These are phyloP conservation scores for Cruciata laevipes DNA, from an alignment of 257 asterid species.

Conservation along the genomic window DNA sequence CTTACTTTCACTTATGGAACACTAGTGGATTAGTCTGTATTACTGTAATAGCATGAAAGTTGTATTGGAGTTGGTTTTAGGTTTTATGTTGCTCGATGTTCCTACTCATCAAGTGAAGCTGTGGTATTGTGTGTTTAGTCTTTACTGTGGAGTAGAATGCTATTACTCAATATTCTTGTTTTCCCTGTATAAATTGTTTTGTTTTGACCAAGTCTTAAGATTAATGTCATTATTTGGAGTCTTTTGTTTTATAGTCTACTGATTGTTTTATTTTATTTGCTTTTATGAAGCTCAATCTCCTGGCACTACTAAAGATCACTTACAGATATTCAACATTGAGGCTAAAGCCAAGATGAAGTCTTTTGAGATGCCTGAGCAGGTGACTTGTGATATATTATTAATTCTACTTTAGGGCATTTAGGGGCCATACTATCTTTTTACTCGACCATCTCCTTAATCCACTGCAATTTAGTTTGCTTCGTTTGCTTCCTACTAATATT, in stretches of 20 bases:
- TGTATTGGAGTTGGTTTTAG: not conserved
- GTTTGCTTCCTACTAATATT: not conserved
- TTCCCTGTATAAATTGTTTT: no score
- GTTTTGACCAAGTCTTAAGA: not conserved
- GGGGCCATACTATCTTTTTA: not conserved
- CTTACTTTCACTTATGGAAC: not conserved
- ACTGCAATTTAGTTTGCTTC: not conserved
- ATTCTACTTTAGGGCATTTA: not conserved
- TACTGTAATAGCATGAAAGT: not conserved
- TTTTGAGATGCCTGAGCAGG: conserved; percentile 99
- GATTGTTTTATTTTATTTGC: not conserved
- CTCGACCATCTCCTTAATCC: not conserved
- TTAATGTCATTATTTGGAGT: not conserved
- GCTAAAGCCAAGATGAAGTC: conserved; percentile 90
- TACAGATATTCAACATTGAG: conserved; percentile 97
- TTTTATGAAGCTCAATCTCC: conserved; percentile 84
- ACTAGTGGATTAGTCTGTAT: not conserved
- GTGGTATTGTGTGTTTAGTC: not conserved
- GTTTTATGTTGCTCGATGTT: not conserved
- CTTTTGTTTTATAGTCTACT: conserved; percentile 3
- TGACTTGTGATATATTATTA: conserved; percentile 14
- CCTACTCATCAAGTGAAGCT: not conserved
- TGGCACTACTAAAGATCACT: conserved; percentile 92
- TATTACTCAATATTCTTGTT: not conserved
- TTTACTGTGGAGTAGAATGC: not conserved